A percentile compares a stretch with the other conserved stretches of the same genome.
Conservation (phyloP, 768 basidiomycete genomes). For the Pisolithus albus region DNA sequence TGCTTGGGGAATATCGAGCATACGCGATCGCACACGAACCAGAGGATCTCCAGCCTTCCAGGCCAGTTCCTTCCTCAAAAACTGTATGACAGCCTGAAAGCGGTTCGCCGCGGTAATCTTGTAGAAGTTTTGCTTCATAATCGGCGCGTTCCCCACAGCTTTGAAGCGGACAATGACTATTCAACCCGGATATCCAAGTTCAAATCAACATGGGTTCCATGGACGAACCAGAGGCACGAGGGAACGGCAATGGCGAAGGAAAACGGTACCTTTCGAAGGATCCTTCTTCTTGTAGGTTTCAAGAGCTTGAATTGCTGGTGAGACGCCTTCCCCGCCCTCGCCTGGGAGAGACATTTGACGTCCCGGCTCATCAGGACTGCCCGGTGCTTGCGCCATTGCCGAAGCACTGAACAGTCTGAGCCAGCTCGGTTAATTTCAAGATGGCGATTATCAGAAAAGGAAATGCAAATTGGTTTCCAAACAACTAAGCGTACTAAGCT, state of each 20-base stretch:
- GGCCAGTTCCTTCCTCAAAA: conserved; percentile 80
- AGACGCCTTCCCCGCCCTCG: conserved; percentile 25
- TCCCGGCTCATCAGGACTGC: conserved; percentile 30
- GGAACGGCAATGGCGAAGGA: too few relatives aligned
- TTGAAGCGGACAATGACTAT: conserved; percentile 95
- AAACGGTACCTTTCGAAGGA: conserved; percentile 56
- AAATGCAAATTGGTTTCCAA: too few relatives aligned
- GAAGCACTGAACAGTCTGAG: background rate
- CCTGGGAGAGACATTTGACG: conserved; percentile 24
- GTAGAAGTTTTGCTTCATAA: conserved; percentile 99
- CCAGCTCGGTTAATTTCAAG: too few relatives aligned
- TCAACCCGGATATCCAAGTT: background rate
- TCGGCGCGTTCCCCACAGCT: conserved; percentile 94
- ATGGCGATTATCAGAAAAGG: too few relatives aligned
- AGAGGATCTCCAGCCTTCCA: conserved; percentile 84
- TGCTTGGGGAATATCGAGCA: background rate
- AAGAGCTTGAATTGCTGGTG: conserved; percentile 61
- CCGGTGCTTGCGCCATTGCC: conserved; percentile 23
- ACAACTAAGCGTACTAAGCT: too few relatives aligned
- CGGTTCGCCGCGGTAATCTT: conserved; percentile 92
- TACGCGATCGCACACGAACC: conserved; percentile 37
- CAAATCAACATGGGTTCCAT: background rate
- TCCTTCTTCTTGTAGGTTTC: conserved; percentile 87
- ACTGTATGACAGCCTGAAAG: conserved; percentile 93
- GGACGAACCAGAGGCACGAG: background rate